Percentiles rank a stretch among this genome's conserved stretches.
These are phyloP conservation scores for Candida albicans DNA, from an alignment of 1,139 yeast species.

Conservation along the genomic window DNA sequence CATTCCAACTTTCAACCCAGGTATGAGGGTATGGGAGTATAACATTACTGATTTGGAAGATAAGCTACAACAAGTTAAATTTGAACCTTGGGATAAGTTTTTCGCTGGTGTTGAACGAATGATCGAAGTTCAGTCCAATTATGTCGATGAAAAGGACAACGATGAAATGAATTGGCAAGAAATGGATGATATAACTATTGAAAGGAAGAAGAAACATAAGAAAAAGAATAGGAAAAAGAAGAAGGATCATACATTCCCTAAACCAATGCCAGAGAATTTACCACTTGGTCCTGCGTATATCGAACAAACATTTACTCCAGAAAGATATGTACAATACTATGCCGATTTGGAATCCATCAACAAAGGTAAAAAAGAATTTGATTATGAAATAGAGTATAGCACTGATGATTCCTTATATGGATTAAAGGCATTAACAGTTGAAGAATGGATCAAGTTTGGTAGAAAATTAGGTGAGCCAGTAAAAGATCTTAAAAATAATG, in stretches of 20 bases:
- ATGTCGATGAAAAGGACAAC: constrained; percentile 17
- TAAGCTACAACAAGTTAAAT: constrained; percentile 15
- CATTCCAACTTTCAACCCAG: constrained; percentile 86
- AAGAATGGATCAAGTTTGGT: constrained; percentile 60
- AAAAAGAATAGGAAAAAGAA: constrained; percentile 16
- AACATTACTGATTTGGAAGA: constrained; percentile 56
- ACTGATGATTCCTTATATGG: constrained; percentile 60
- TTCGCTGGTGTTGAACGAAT: constrained; percentile 46
- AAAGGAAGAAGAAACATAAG: constrained; percentile 16
- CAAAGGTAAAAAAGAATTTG: constrained; percentile 47
- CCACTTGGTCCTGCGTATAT: constrained; percentile 75
- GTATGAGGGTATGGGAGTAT: constrained; percentile 83
- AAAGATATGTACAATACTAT: constrained; percentile 68
- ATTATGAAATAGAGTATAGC: constrained; percentile 64
- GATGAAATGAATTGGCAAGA: constrained; percentile 6
- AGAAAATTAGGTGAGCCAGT: constrained; percentile 49
- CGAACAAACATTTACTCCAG: constrained; percentile 71
- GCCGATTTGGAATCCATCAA: constrained; percentile 59
- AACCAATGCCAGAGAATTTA: constrained; percentile 52
- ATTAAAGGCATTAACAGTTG: constrained; percentile 58
- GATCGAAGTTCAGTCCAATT: constrained; percentile 25
- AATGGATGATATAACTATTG: constrained; percentile 6
- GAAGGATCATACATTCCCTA: constrained; percentile 67
- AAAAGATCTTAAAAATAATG: constrained; percentile 15
- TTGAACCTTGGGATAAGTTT: constrained; percentile 55